These are phyloP conservation scores for Cylindrotheca fusiformis DNA, from an alignment of 108 stramenopile species.

Conservation along the genomic window DNA sequence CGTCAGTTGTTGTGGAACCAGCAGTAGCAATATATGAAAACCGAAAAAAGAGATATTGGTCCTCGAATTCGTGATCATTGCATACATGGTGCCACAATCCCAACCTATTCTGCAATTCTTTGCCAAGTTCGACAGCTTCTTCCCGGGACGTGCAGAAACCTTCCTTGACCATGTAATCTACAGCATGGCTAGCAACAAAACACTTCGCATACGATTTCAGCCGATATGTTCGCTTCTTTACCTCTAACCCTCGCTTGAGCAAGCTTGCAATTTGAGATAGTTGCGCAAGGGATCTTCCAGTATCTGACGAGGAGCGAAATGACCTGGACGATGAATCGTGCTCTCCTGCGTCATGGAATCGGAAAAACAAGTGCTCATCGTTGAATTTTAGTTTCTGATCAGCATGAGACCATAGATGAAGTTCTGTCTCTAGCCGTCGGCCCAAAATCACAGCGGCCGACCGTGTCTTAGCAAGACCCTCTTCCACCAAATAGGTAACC, in stretches of 20 bases:
- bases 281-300: background rate
- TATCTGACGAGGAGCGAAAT: background rate
- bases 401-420: background rate
- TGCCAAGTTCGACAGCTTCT: slow-evolving; percentile 62
- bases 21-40: no score
- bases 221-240: slow-evolving; percentile 11
- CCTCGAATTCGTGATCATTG: slow-evolving; percentile 50
- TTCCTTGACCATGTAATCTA: slow-evolving; percentile 46
- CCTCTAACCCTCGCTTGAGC: background rate
- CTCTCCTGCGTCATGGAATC: background rate
- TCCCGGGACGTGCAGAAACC: slow-evolving; percentile 34
- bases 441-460: background rate
- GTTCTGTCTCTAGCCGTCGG: background rate
- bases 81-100: slow-evolving; percentile 40
- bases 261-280: background rate
- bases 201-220: slow-evolving; percentile 31
- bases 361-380: background rate
- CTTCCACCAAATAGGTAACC: background rate
- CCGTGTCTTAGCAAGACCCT: background rate
- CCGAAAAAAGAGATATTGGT: slow-evolving; percentile 51
- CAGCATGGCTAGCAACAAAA: slow-evolving; percentile 50
- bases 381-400: background rate
- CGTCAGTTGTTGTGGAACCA: no score
- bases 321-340: background rate
- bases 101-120: slow-evolving; percentile 31